A percentile compares a stretch with the other conserved stretches of the same genome.
Conservation (phyloP, 352 stramenopile species). For the Pseudoperonospora humuli region DNA sequence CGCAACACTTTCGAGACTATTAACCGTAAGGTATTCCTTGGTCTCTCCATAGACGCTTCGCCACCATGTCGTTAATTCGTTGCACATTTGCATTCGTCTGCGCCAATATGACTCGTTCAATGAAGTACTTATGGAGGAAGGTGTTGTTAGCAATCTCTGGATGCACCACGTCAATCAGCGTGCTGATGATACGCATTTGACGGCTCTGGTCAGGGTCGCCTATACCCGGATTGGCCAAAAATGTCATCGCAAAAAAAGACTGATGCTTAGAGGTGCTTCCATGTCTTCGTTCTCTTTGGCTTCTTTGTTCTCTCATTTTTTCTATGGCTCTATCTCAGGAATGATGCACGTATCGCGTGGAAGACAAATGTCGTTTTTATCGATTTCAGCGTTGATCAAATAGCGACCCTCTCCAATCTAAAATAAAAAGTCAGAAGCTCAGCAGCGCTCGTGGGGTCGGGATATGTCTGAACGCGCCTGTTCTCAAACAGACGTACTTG, state of each 20-base stretch:
- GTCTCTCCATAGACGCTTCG: background rate
- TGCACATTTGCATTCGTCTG: too few species aligned
- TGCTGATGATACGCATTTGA: background rate
- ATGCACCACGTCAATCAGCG: background rate
- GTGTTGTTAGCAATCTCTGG: background rate
- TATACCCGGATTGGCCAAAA: background rate
- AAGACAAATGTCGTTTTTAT: too few species aligned
- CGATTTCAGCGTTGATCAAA: too few species aligned
- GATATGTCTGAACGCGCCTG: background rate
- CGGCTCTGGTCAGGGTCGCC: too few species aligned
- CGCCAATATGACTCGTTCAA: background rate
- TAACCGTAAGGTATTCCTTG: background rate
- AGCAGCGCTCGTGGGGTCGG: background rate
- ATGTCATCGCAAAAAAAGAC: too few species aligned
- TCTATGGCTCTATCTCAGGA: too few species aligned
- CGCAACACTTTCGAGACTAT: background rate
- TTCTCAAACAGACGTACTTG: constrained; percentile 1
- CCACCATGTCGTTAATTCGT: too few species aligned
- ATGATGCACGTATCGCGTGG: too few species aligned
- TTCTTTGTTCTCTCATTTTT: too few species aligned
- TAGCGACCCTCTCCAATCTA: background rate
- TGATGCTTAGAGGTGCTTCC: too few species aligned
- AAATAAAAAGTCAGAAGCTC: background rate
- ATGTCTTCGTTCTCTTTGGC: too few species aligned
- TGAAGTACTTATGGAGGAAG: background rate